Percentiles rank a stretch among this genome's conserved stretches.
These are phyloP conservation scores for Spirogloea muscicola DNA, from an alignment of 139 green algal genomes.

Conservation along the genomic window DNA sequence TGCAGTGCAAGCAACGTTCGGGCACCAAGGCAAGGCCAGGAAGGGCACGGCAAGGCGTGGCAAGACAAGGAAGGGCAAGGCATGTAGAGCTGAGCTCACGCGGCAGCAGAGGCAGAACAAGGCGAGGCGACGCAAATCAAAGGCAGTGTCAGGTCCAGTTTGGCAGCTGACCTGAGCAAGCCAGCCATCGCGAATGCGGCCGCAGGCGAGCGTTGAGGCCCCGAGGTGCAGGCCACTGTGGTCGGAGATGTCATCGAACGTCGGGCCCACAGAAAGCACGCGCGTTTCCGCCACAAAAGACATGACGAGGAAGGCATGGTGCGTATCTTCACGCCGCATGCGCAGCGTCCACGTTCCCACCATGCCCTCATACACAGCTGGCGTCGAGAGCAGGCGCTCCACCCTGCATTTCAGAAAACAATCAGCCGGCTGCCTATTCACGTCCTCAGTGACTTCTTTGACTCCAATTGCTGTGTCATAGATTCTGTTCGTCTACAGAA, in stretches of 20 bases:
- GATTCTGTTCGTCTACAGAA: too few species aligned
- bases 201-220: neutral
- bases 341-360: slow-evolving; percentile 35
- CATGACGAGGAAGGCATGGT: slow-evolving; percentile 49
- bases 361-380: slow-evolving; percentile 27
- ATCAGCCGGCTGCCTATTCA: too few species aligned
- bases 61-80: too few species aligned
- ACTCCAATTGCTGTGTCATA: too few species aligned
- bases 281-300: slow-evolving; percentile 39
- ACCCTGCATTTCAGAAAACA: too few species aligned
- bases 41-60: neutral
- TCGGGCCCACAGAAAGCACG: slow-evolving; percentile 15
- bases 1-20: too few species aligned
- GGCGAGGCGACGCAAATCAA: too few species aligned
- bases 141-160: too few species aligned
- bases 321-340: neutral
- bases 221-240: neutral
- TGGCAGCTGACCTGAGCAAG: slow-evolving; percentile 2
- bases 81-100: too few species aligned
- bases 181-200: neutral
- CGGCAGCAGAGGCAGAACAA: too few species aligned
- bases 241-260: slow-evolving; percentile 18
- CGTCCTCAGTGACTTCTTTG: too few species aligned
- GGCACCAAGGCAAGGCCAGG: too few species aligned
- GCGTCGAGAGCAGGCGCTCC: slow-evolving; percentile 22